A percentile compares a stretch with the other conserved stretches of the same genome.
phyloP scores from a whole-genome alignment of 192 early-diverging fungal genomes.

The Gaertneriomyces sp. region DNA sequence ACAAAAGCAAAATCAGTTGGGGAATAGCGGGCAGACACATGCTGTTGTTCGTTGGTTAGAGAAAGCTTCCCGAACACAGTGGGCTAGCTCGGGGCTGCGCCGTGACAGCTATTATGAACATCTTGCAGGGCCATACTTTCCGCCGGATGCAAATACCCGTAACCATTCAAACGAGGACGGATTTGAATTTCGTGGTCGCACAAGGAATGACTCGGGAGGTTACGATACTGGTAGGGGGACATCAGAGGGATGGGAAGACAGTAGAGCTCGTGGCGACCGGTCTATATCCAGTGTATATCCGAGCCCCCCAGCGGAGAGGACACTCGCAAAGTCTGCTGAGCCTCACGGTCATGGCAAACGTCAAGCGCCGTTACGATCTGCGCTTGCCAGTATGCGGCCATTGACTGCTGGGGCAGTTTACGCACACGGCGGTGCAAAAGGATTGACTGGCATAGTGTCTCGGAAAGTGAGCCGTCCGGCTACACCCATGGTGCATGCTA shows the following conservation, averaged over 20 bases:
- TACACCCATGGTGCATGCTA: neutral
- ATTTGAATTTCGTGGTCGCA: too few relatives aligned
- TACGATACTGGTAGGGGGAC: too few relatives aligned
- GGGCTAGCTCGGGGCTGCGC: constrained; percentile 3
- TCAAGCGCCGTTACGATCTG: neutral
- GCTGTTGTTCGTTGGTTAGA: too few relatives aligned
- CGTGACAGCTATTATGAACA: constrained; percentile 44
- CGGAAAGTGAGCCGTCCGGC: neutral
- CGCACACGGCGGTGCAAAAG: constrained; percentile 7
- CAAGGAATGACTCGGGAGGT: too few relatives aligned
- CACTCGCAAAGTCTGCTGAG: too few relatives aligned
- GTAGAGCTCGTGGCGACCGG: too few relatives aligned
- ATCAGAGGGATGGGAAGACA: too few relatives aligned
- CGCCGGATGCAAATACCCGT: constrained; percentile 25
- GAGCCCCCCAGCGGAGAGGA: too few relatives aligned
- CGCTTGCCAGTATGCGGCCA: constrained; percentile 15
- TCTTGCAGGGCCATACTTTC: constrained; percentile 44
- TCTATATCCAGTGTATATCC: too few relatives aligned
- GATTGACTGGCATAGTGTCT: neutral
- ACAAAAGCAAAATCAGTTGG: neutral
- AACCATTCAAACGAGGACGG: too few relatives aligned
- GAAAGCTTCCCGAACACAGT: neutral
- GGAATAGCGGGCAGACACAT: too few relatives aligned
- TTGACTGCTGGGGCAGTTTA: constrained; percentile 20
- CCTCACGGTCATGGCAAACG: too few relatives aligned